Conservation (phyloP, 495 filamentous ascomycete species). For the Podospora tetraspora region DNA sequence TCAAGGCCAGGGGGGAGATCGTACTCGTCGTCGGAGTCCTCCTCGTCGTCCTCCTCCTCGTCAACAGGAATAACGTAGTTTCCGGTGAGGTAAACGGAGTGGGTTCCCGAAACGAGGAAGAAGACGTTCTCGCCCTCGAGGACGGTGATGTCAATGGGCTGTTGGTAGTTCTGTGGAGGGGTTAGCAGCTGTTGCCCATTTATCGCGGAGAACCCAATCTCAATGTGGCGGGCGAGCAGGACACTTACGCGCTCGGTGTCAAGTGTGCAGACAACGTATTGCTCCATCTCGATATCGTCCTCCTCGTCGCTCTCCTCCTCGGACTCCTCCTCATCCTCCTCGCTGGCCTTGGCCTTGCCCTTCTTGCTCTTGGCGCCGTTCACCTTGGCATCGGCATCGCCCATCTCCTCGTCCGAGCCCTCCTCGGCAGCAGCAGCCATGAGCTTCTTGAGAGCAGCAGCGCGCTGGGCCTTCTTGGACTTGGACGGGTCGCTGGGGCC, state of each 20-base stretch:
- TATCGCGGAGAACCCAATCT: no score
- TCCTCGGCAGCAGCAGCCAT: slow-evolving; percentile 58
- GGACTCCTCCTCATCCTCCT: slow-evolving; percentile 48
- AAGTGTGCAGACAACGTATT: slow-evolving; percentile 89
- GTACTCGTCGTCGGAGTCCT: slow-evolving; percentile 63
- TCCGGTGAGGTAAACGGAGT: slow-evolving; percentile 85
- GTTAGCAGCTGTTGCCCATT: no score
- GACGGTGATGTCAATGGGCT: slow-evolving; percentile 88
- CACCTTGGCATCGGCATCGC: slow-evolving; percentile 60
- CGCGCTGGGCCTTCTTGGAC: slow-evolving; percentile 72
- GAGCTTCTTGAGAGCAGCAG: slow-evolving; percentile 65
- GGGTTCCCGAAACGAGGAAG: slow-evolving; percentile 87
- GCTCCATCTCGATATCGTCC: slow-evolving; percentile 67
- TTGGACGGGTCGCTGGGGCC: slow-evolving; percentile 86
- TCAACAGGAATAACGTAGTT: slow-evolving; percentile 73
- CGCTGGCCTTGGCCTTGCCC: slow-evolving; percentile 72
- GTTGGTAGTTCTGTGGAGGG: slow-evolving; percentile 73
- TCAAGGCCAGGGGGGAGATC: slow-evolving; percentile 66
- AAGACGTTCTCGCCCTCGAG: slow-evolving; percentile 78
- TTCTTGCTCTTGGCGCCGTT: slow-evolving; percentile 52
- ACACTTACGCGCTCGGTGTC: slow-evolving; percentile 59
- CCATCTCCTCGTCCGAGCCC: slow-evolving; percentile 53
- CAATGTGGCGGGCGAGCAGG: neutral
- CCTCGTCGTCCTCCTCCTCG: slow-evolving; percentile 51
- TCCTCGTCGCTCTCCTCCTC: slow-evolving; percentile 54